Base-by-base conservation (phyloP, 495 filamentous ascomycete species). In the Aspergillus kassunensis region DNA sequence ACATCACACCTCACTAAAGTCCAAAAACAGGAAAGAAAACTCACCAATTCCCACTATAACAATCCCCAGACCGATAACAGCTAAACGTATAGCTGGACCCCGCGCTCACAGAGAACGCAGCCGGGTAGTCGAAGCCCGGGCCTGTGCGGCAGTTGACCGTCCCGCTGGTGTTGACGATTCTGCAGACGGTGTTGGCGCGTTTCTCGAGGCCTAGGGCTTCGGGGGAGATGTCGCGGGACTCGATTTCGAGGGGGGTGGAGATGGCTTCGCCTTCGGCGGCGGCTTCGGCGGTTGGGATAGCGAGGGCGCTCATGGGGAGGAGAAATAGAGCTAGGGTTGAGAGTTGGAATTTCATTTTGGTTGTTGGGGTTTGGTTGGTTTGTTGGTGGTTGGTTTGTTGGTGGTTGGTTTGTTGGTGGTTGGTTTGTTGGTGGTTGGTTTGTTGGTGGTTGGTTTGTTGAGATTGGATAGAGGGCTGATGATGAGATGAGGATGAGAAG, bases 41-140 rank as follows among this genome's bases (percentile, higher is more conserved):
- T 47, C 20, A 54, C 51, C 51, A 54, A 23, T 54, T 54, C 8
- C 23, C 23, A 4, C 41, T 16, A 40, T 54, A 54, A 29, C 51
- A 54, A 20, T 39, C 31, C 11, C 51, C 51, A 39, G 13, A 30
- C 43, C 39, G 40, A 24, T 54, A 54, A 44, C 51, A 40, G 8
- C 23, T 47, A 30, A 54, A 54, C 21, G 11, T 7, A 15, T 40
- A 45, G 23, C 20, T 3, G 0, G 41, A 12, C n/a, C 42, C 51
- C 2, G 44, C 33, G 16, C n/a, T 30, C 19, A 54, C 41, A 19
- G 6, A 40, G 0, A 33, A 21, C 18, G 16, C n/a, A 15, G 41
- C 18, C 8, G 7, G 13, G 19, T 47, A 47, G 20, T n/a, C 18
- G 20, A 54, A 47, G 29, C 43, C 30, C 3, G 51, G 51, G 21